Evolutionary conservation across 345 rosid genomes (phyloP).

Genomic region (Crucihimalaya himalaica): DNA sequence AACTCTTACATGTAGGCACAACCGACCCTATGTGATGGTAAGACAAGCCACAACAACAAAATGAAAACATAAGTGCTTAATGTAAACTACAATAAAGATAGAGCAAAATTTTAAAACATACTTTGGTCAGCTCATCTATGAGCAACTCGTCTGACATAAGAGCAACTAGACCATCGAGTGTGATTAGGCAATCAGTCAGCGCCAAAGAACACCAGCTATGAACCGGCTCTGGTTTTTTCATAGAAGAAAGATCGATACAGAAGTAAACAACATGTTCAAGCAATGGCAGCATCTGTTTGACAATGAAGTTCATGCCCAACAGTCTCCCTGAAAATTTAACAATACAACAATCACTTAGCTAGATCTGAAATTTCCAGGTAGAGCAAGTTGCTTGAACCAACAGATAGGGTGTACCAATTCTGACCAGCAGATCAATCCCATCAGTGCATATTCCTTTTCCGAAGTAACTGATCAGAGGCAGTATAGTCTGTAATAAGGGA

Average conservation of each 20-base stretch:
- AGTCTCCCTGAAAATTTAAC: slow-evolving; percentile 68
- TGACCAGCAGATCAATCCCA: slow-evolving; percentile 87
- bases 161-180: slow-evolving; percentile 74
- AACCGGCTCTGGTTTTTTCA: slow-evolving; percentile 79
- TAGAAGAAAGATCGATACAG: slow-evolving; percentile 58
- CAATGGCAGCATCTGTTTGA: slow-evolving; percentile 83
- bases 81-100: slow-evolving; percentile 16
- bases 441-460: slow-evolving; percentile 90
- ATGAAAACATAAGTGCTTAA: slow-evolving; percentile 18
- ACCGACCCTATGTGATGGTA: slow-evolving; percentile 57
- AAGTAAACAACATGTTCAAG: slow-evolving; percentile 73
- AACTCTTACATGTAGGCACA: slow-evolving; percentile 65
- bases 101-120: slow-evolving; percentile 40
- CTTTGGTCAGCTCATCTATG: slow-evolving; percentile 78
- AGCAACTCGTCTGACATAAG: slow-evolving; percentile 68
- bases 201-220: slow-evolving; percentile 88
- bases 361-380: slow-evolving; percentile 30
- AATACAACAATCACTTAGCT: slow-evolving; percentile 29
- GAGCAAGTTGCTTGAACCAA: slow-evolving; percentile 38
- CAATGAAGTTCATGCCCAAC: slow-evolving; percentile 70
- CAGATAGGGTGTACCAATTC: slow-evolving; percentile 76
- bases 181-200: slow-evolving; percentile 71
- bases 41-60: slow-evolving; percentile 29
- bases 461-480: slow-evolving; percentile 87
- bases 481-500: slow-evolving; percentile 63